Evolutionary conservation across 306 rosid species (phyloP), one percentile per base, ranked within the genome.

Genomic region (Vicia sativa): DNA sequence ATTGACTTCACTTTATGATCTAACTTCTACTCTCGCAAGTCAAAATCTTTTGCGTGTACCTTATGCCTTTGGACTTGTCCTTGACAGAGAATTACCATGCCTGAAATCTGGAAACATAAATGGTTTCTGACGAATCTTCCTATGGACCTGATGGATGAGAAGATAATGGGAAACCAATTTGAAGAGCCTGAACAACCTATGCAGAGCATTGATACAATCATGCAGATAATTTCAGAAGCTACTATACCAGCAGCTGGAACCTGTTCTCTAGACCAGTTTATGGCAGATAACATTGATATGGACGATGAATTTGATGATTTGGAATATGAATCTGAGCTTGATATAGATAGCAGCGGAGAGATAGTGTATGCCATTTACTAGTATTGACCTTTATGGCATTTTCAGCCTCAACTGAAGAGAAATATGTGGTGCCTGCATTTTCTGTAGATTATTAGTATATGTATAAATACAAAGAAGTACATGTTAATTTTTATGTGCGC

Each of bases 211-310:
- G 96, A 93, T 50, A 67, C 61, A 50, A 90, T 90, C 80, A 93
- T 90, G 97, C 98, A 88, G 81, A 88, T 93, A 74, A 90, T 93
- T 72, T 79, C 91, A 1, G 97, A 93, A 88, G 97, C 98, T 76
- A 90, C 97, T 3, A 53, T 90, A 73, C 98, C 98, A 19, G 86
- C 90, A 2, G 95, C 65, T 19, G 96, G 96, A 74, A 16, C 82
- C 53, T 82, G 73, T 48, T 72, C 82, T 66, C 74, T 85, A 69
- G 70, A 80, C 84, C 82, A 48, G 25, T 85, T 59, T 35, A 71
- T 87, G 84, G 3, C 68, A 18, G 96, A 86, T 74, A 55, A 48
- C 81, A 56, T 80, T 42, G 93, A 91, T 62, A 67, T 79, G 84
- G 96, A 90, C 28, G 91, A 91, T 16, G 92, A 87, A 81, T 84